A percentile compares a stretch with the other conserved stretches of the same genome.
Evolutionary conservation across 2,329 filamentous ascomycete species (phyloP).

Genomic region (Epicoccum nigrum): DNA sequence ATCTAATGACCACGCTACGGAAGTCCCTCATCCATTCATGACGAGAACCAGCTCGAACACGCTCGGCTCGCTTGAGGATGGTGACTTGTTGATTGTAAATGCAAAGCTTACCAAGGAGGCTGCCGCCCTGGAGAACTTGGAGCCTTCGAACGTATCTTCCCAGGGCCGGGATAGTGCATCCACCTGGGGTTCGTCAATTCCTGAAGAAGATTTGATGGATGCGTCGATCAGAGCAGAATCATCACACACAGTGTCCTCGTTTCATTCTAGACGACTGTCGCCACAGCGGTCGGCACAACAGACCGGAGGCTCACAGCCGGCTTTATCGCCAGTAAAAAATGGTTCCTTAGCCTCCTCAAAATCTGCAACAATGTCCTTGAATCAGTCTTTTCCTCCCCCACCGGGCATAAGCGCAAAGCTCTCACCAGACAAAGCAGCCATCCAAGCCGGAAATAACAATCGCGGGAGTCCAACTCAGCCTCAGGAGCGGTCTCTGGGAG

Average conservation of each 20-base stretch:
- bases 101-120: slow-evolving; percentile 13
- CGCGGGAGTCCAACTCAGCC: background rate
- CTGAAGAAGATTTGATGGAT: slow-evolving; percentile 28
- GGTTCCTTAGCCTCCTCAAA: background rate
- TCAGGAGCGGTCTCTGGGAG: background rate
- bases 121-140: slow-evolving; percentile 5
- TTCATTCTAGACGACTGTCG: background rate
- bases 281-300: background rate
- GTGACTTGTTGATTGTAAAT: slow-evolving; percentile 15
- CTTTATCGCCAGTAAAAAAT: background rate
- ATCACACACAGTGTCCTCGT: background rate
- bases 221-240: slow-evolving; percentile 23
- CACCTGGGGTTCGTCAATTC: slow-evolving; percentile 33
- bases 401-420: background rate
- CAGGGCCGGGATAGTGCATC: slow-evolving; percentile 28
- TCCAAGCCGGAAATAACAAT: background rate
- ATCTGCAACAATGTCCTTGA: background rate
- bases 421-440: background rate
- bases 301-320: background rate
- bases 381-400: slow-evolving; percentile 4
- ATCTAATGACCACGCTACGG: slow-evolving; percentile 16
- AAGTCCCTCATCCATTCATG: background rate
- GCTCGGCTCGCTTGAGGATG: slow-evolving; percentile 26
- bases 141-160: slow-evolving; percentile 14
- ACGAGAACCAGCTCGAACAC: slow-evolving; percentile 30